phyloP scores from a whole-genome alignment of 192 early-diverging fungal species.

The Podila epicladia region DNA sequence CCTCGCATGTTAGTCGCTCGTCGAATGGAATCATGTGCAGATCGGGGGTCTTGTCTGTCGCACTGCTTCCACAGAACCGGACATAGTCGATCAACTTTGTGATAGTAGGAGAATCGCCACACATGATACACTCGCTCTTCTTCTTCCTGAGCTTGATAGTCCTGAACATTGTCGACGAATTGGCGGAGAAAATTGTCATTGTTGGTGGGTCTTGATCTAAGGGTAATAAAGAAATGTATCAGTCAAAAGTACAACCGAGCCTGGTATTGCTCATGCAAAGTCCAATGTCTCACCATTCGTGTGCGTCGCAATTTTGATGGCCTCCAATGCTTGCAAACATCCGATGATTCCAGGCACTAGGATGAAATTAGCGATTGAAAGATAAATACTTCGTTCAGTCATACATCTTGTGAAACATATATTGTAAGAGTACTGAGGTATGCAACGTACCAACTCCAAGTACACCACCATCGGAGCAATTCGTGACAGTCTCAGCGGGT shows the following conservation, averaged over 20 bases:
- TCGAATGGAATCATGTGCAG: conserved; percentile 20
- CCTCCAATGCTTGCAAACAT: conserved; percentile 90
- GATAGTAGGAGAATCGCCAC: conserved; percentile 85
- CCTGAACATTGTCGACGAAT: conserved; percentile 75
- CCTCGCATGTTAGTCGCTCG: conserved; percentile 32
- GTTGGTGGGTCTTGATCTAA: conserved; percentile 62
- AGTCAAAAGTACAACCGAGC: background rate
- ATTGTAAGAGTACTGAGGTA: background rate
- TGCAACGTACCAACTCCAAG: conserved; percentile 78
- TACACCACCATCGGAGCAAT: conserved; percentile 93
- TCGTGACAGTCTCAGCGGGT: conserved; percentile 86
- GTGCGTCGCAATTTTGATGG: conserved; percentile 85
- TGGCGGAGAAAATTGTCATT: conserved; percentile 85
- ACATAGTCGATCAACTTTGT: conserved; percentile 90
- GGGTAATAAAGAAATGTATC: background rate
- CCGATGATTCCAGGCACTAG: conserved; percentile 94
- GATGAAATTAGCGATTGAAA: background rate
- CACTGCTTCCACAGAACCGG: conserved; percentile 86
- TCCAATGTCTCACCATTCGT: conserved; percentile 53
- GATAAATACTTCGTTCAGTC: too few relatives aligned
- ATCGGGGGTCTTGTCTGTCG: conserved; percentile 74
- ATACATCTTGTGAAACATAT: too few relatives aligned
- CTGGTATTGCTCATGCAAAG: background rate
- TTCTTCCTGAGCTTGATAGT: conserved; percentile 80
- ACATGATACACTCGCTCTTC: conserved; percentile 82